Evolutionary conservation across 2,329 filamentous ascomycete genomes (phyloP).

Genomic region (Neophaeococcomyces aloes): DNA sequence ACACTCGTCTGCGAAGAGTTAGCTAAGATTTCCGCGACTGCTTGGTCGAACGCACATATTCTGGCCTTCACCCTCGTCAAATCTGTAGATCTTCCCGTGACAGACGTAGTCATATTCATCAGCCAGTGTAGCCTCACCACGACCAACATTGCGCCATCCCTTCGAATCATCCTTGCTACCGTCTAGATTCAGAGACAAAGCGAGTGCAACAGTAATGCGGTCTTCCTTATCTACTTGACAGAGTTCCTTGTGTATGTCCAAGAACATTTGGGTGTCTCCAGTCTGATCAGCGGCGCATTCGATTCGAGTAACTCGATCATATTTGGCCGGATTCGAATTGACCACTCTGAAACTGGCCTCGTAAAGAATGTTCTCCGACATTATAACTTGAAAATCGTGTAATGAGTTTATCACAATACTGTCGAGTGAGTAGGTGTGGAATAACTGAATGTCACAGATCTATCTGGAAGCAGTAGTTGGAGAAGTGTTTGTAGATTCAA

Average conservation of each 20-base stretch:
- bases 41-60: conserved; percentile 58
- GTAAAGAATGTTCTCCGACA: conserved; percentile 84
- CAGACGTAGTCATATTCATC: conserved; percentile 44
- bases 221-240: conserved; percentile 69
- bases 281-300: conserved; percentile 52
- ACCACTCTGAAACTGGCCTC: conserved; percentile 84
- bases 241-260: conserved; percentile 91
- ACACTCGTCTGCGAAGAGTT: conserved; percentile 63
- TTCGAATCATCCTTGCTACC: conserved; percentile 62
- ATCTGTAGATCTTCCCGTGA: conserved; percentile 43
- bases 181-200: conserved; percentile 76
- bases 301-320: conserved; percentile 88
- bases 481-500: no score
- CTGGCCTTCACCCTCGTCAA: conserved; percentile 55
- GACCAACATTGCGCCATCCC: conserved; percentile 67
- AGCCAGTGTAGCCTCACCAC: conserved; percentile 47
- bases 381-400: no score
- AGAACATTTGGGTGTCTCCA: conserved; percentile 62
- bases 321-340: conserved; percentile 70
- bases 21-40: conserved; percentile 17
- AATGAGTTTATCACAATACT: no score
- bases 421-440: no score
- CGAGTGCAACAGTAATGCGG: conserved; percentile 67
- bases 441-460: no score
- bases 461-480: no score